Conservation (phyloP, 2,329 filamentous ascomycete genomes). For the Xylariales sp. region DNA sequence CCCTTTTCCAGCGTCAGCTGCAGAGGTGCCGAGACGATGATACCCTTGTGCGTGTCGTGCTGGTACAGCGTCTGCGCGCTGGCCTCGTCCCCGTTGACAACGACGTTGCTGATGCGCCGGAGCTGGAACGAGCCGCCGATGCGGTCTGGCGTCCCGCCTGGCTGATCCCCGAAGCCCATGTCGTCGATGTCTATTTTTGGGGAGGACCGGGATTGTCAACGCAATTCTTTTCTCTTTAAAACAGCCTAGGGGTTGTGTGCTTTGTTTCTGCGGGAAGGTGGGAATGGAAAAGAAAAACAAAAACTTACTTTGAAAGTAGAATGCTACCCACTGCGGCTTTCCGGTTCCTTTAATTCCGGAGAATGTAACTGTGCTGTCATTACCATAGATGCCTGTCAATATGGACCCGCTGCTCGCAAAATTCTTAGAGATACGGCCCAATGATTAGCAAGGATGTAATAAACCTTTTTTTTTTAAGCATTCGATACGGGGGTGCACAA, state of each 20-base stretch:
- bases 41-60: conserved; percentile 53
- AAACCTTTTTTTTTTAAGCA: background rate
- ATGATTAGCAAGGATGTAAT: too few relatives aligned
- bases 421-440: too few relatives aligned
- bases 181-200: conserved; percentile 44
- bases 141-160: conserved; percentile 53
- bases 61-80: conserved; percentile 46
- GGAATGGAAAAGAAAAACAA: conserved; percentile 6
- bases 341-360: conserved; percentile 42
- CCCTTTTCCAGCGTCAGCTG: conserved; percentile 49
- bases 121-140: conserved; percentile 58
- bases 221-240: too few relatives aligned
- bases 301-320: conserved; percentile 46
- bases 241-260: too few relatives aligned
- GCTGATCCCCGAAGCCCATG: conserved; percentile 54
- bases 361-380: conserved; percentile 50
- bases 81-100: conserved; percentile 50
- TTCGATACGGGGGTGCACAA: too few relatives aligned
- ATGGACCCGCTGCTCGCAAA: conserved; percentile 44
- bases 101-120: conserved; percentile 54
- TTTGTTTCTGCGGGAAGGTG: background rate
- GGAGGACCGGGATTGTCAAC: too few relatives aligned
- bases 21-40: conserved; percentile 54
- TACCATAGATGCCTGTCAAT: conserved; percentile 48
- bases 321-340: conserved; percentile 51